Percentiles rank a stretch among this genome's conserved stretches.
Evolutionary conservation across 2,329 filamentous ascomycete species (phyloP).

Genomic region (Lasiodiplodia citricola): DNA sequence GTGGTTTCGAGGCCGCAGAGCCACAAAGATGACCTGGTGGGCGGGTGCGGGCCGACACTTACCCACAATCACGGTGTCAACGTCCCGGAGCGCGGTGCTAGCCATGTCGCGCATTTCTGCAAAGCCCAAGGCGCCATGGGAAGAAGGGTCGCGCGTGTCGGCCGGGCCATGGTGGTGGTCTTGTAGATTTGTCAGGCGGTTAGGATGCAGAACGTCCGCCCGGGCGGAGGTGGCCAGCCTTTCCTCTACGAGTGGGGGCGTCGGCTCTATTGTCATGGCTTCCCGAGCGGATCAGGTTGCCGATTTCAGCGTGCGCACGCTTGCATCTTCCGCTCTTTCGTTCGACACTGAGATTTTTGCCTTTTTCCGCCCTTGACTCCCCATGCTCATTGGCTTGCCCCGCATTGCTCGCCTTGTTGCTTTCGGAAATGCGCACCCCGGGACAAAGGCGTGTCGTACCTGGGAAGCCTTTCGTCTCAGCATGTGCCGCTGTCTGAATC

Average conservation of each 20-base stretch:
- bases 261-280: constrained; percentile 16
- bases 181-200: constrained; percentile 28
- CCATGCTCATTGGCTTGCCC: not conserved
- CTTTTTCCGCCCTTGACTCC: not conserved
- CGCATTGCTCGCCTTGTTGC: not conserved
- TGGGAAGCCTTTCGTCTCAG: not conserved
- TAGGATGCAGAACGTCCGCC: constrained; percentile 12
- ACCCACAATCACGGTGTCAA: constrained; percentile 50
- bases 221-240: constrained; percentile 20
- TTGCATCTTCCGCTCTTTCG: not conserved
- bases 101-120: constrained; percentile 41
- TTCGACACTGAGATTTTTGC: constrained; percentile 1
- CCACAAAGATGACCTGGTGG: not conserved
- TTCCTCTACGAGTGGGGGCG: constrained; percentile 22
- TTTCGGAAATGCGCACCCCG: not conserved
- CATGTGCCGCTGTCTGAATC: not conserved
- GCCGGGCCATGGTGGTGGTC: constrained; percentile 18
- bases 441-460: not conserved
- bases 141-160: constrained; percentile 6
- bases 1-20: not conserved
- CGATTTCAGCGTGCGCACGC: constrained; percentile 10
- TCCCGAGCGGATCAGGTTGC: constrained; percentile 16
- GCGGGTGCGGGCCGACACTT: constrained; percentile 19
- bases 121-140: constrained; percentile 13
- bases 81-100: constrained; percentile 41